These are phyloP conservation scores for Auricularia heimuer DNA, from an alignment of 768 basidiomycete species.

Conservation along the genomic window DNA sequence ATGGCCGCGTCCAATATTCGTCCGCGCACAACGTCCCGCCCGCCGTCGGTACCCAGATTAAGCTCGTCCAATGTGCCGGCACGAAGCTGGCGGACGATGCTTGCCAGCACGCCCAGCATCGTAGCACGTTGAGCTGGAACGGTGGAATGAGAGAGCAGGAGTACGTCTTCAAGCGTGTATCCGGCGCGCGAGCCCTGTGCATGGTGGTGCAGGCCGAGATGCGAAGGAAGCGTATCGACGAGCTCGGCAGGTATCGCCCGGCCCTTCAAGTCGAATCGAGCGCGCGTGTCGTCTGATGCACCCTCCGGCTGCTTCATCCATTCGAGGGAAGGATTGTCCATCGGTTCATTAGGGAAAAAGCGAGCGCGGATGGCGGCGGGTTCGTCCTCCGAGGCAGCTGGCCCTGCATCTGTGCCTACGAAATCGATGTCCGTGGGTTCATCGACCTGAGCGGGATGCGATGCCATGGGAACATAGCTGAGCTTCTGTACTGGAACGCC, in stretches of 20 bases:
- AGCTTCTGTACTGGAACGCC: constrained; percentile 28
- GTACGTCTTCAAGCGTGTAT: constrained; percentile 80
- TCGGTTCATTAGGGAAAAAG: constrained; percentile 67
- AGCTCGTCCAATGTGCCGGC: constrained; percentile 18
- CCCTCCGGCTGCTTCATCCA: constrained; percentile 52
- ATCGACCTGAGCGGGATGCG: background rate
- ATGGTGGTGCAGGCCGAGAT: constrained; percentile 87
- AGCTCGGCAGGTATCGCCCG: constrained; percentile 47
- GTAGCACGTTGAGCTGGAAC: constrained; percentile 75
- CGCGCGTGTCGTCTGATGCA: constrained; percentile 9
- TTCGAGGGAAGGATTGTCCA: constrained; percentile 62
- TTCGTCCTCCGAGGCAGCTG: constrained; percentile 53
- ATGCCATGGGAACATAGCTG: constrained; percentile 13
- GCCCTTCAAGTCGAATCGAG: constrained; percentile 64
- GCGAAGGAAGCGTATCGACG: constrained; percentile 57
- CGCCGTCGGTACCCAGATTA: constrained; percentile 22
- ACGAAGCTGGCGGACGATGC: constrained; percentile 34
- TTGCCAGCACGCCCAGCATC: constrained; percentile 65
- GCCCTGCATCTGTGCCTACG: background rate
- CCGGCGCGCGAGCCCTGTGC: constrained; percentile 72
- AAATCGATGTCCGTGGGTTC: background rate
- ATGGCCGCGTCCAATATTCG: constrained; percentile 58
- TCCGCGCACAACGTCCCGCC: constrained; percentile 38
- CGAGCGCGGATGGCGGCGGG: constrained; percentile 75
- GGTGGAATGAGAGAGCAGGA: constrained; percentile 68